phyloP scores from a whole-genome alignment of 75 land plant species.

The Picea glauca region DNA sequence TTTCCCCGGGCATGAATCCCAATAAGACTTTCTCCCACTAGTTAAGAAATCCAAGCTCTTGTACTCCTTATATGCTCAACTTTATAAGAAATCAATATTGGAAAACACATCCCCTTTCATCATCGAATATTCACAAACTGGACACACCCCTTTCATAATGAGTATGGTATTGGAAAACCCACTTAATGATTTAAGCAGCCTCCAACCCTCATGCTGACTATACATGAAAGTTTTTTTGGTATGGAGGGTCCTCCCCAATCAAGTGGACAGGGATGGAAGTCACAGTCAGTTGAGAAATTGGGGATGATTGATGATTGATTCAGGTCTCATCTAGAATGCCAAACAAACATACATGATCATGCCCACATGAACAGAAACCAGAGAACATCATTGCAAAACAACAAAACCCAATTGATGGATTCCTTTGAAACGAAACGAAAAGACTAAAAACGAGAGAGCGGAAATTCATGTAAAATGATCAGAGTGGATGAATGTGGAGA shows the following conservation, averaged over 20 bases:
- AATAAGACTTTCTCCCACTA: too few relatives aligned
- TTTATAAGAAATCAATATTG: neutral
- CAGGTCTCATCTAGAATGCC: neutral
- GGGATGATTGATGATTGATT: conserved; percentile 7
- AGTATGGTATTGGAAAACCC: conserved; percentile 5
- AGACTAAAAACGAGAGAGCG: neutral
- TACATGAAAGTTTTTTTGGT: neutral
- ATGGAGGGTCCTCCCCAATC: neutral
- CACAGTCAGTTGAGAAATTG: conserved; percentile 6
- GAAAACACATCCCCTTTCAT: neutral
- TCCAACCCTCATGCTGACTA: neutral
- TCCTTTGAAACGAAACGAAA: neutral
- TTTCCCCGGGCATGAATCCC: too few relatives aligned
- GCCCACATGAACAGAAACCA: neutral
- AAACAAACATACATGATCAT: neutral
- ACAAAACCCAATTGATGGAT: neutral
- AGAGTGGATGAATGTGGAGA: neutral
- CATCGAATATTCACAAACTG: neutral
- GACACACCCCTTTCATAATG: neutral
- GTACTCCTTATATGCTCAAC: too few relatives aligned
- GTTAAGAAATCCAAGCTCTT: too few relatives aligned
- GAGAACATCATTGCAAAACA: neutral
- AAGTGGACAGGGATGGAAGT: neutral
- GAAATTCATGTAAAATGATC: conserved; percentile 6
- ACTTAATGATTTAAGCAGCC: neutral